Base-by-base conservation (phyloP, 2,329 filamentous ascomycete genomes). In the Penicillium hordei region DNA sequence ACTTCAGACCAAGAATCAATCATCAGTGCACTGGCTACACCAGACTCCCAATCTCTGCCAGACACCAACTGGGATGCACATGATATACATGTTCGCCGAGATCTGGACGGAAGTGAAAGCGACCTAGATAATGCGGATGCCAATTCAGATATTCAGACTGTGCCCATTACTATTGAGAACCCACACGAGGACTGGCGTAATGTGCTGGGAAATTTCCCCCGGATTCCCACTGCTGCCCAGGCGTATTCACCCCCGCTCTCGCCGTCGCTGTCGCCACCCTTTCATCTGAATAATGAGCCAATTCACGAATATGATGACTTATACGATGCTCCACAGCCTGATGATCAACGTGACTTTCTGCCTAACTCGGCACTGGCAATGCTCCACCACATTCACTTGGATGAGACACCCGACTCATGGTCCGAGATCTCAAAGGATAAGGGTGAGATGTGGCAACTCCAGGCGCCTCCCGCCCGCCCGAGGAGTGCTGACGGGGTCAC, bases 1-100 rank as follows among this genome's bases (percentile, higher is more conserved):
- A 89, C 87, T 9, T 96, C 93, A 2, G 93, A 97, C 70, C 92
- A 96, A 72, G 83, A 95, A 74, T 90, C 91, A 1, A 84, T 83
- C 52, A 83, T 92, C 72, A 96, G 91, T 68, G 91, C 91, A 48
- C 92, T 93, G 5, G 86, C 90, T 12, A 97, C 93, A 0, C 93
- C 93, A 15, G 83, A 93, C 59, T 82, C 90, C 63, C 85, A 76
- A 31, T 78, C 79, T 10, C 79, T 81, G 36, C 77, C 81, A 19
- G 83, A 85, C 46, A 78, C 81, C 55, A 82, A 83, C 55, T 95
- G 91, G 91, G 78, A 79, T 50, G 46, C 66, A 9, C 67, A 67
- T 21, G 67, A 72, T 29, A 58, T 78, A 25, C 73, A 66, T 44
- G 68, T 78, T 10, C 70, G 68, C 27, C 65, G 65, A 17, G 73